A percentile compares a stretch with the other conserved stretches of the same genome.
phyloP scores from a whole-genome alignment of 2,329 filamentous ascomycete species.

The Pyrenophora seminiperda region DNA sequence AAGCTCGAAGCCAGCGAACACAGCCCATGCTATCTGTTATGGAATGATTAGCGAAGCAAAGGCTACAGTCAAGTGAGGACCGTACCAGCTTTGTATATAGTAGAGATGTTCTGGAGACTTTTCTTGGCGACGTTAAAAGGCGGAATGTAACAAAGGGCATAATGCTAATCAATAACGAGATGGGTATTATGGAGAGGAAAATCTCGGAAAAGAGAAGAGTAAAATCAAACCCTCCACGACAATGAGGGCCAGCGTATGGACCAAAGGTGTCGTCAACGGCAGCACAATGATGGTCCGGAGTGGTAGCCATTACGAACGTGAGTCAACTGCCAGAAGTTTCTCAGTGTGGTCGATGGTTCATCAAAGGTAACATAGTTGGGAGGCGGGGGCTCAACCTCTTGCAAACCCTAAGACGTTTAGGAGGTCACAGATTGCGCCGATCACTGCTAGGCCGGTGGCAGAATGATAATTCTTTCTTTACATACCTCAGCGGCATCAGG shows the following conservation, averaged over 20 bases:
- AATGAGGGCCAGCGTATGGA: conserved; percentile 36
- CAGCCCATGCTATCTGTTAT: conserved; percentile 29
- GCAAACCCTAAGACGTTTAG: conserved; percentile 17
- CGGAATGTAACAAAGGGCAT: conserved; percentile 36
- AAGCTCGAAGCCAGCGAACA: conserved; percentile 37
- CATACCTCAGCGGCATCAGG: conserved; percentile 27
- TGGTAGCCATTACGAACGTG: conserved; percentile 29
- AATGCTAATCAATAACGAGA: conserved; percentile 37
- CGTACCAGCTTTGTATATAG: conserved; percentile 38
- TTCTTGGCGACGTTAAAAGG: conserved; percentile 33
- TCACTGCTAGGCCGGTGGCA: conserved; percentile 29
- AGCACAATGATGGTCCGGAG: conserved; percentile 22
- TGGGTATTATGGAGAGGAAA: conserved; percentile 41
- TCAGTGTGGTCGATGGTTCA: conserved; percentile 24
- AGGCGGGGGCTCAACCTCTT: conserved; percentile 21
- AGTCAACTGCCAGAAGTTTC: conserved; percentile 25
- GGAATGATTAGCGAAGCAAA: background rate
- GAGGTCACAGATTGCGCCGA: conserved; percentile 17
- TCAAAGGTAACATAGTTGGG: conserved; percentile 26
- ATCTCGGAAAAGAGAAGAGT: conserved; percentile 46
- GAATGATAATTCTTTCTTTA: conserved; percentile 19
- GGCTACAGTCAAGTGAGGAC: no score
- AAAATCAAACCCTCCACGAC: conserved; percentile 48
- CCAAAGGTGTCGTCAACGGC: conserved; percentile 41
- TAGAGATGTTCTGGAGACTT: conserved; percentile 30